Evolutionary conservation across 192 early-diverging fungal species (phyloP).

Genomic region (Podila clonocystis): DNA sequence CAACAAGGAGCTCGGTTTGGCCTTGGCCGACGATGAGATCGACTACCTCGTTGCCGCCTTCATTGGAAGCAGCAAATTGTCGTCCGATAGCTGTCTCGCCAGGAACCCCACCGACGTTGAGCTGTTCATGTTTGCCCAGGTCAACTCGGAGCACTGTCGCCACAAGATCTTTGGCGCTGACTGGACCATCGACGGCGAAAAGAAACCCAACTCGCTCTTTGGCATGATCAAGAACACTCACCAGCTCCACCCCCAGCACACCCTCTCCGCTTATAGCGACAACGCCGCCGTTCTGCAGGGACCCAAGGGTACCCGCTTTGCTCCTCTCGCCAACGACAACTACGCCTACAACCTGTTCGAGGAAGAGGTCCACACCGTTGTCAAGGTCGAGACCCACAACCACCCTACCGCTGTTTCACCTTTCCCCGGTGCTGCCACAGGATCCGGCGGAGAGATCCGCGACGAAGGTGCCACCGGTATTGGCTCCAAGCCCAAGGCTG

Average conservation of each 20-base stretch:
- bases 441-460: constrained; percentile 99
- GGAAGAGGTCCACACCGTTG: constrained; percentile 89
- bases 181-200: constrained; percentile 95
- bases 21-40: constrained; percentile 96
- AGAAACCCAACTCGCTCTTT: constrained; percentile 87
- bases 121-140: constrained; percentile 99
- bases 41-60: constrained; percentile 93
- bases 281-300: constrained; percentile 97
- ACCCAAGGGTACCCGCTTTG: constrained; percentile 68
- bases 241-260: constrained; percentile 78
- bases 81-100: constrained; percentile 57
- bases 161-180: constrained; percentile 99
- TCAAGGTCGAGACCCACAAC: constrained; percentile 99
- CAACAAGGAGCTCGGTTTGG: constrained; percentile 92
- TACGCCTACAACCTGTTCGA: constrained; percentile 69
- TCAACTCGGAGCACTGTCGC: constrained; percentile 99
- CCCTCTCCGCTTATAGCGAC: constrained; percentile 97
- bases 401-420: constrained; percentile 99
- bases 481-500: constrained; percentile 96
- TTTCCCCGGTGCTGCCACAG: constrained; percentile 97
- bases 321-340: constrained; percentile 52
- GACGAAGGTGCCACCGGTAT: constrained; percentile 98
- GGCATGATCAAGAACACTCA: constrained; percentile 97
- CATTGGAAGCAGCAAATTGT: constrained; percentile 58
- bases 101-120: constrained; percentile 98